Percentiles rank a stretch among this genome's conserved stretches.
Conservation (phyloP, 352 stramenopile genomes). For the Phytophthora sp. region DNA sequence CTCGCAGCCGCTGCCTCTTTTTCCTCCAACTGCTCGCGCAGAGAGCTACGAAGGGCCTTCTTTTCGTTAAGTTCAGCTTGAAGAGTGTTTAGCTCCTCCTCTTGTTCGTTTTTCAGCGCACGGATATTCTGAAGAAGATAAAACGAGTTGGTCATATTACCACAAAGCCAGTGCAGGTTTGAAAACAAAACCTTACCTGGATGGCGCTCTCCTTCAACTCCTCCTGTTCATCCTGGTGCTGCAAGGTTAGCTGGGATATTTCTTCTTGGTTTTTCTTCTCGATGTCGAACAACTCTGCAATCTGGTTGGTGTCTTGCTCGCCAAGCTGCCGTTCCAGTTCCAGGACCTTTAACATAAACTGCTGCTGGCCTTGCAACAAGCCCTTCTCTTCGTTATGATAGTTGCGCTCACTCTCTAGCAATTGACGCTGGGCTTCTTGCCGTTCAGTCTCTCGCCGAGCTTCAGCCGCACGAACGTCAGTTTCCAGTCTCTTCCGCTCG, state of each 20-base stretch:
- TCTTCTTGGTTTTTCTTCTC: constrained; percentile 65
- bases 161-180: not conserved
- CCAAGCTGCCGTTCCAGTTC: constrained; percentile 68
- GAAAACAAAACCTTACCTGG: constrained; percentile 52
- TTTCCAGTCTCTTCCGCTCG: constrained; percentile 59
- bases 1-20: constrained; percentile 48
- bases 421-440: constrained; percentile 51
- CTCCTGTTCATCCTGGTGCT: constrained; percentile 65
- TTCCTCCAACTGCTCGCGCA: constrained; percentile 62
- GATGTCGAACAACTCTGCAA: constrained; percentile 66
- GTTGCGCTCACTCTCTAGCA: constrained; percentile 67
- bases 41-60: constrained; percentile 43
- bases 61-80: constrained; percentile 59
- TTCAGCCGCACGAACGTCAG: constrained; percentile 39
- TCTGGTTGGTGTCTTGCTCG: constrained; percentile 68
- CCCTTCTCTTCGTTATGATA: constrained; percentile 76
- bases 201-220: constrained; percentile 66
- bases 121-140: constrained; percentile 54
- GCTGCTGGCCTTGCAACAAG: constrained; percentile 66
- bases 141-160: not conserved
- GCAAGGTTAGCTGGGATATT: constrained; percentile 38
- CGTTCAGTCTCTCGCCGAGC: constrained; percentile 54
- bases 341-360: constrained; percentile 66
- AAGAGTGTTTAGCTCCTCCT: constrained; percentile 55
- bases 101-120: constrained; percentile 61